Conservation (phyloP, 164 flowering plant genomes). For the Protea cynaroides region DNA sequence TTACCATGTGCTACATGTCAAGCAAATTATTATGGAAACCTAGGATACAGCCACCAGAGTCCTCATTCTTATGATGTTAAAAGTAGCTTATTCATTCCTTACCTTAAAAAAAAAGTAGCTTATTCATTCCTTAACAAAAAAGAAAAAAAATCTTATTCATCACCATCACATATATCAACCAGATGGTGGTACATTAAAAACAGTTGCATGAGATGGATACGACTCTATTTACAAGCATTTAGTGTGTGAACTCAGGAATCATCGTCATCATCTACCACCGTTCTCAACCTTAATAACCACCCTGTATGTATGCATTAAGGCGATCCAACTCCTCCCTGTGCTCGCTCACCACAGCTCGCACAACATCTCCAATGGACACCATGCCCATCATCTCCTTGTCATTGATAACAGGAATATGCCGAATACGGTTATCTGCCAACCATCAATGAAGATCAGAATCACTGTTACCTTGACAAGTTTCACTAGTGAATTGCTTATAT, state of each 20-base stretch:
- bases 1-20: too few species aligned
- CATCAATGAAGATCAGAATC: conserved; percentile 1
- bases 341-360: conserved; percentile 95
- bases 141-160: too few species aligned
- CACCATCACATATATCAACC: background rate
- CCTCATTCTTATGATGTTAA: background rate
- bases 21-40: too few species aligned
- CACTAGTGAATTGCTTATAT: background rate
- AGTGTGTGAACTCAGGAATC: conserved; percentile 20
- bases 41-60: too few species aligned
- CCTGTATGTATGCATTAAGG: conserved; percentile 87
- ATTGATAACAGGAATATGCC: conserved; percentile 90
- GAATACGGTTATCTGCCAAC: conserved; percentile 82
- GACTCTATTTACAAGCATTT: background rate
- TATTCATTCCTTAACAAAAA: too few species aligned
- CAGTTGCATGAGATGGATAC: background rate
- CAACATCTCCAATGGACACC: conserved; percentile 99
- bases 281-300: conserved; percentile 65
- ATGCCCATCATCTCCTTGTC: conserved; percentile 78
- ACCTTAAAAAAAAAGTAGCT: too few species aligned
- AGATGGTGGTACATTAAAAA: background rate
- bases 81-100: background rate
- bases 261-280: conserved; percentile 15
- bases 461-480: background rate
- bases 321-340: conserved; percentile 91